Evolutionary conservation across 2,329 filamentous ascomycete genomes (phyloP).

Genomic region (Nemania sp.): DNA sequence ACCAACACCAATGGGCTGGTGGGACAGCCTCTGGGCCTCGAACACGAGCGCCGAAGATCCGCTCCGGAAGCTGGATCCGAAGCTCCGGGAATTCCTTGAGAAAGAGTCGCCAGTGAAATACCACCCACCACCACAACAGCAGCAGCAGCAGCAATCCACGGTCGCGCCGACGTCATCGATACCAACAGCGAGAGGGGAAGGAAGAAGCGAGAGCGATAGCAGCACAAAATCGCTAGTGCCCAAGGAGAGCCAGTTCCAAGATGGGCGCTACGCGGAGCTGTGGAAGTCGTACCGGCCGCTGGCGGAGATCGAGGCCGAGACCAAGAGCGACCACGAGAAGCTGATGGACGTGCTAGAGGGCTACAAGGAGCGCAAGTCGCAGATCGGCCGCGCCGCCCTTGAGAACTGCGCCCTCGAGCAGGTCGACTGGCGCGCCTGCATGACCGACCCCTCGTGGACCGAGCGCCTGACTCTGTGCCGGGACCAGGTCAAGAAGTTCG

Average conservation of each 20-base stretch:
- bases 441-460: slow-evolving; percentile 68
- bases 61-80: slow-evolving; percentile 76
- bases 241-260: slow-evolving; percentile 56
- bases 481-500: slow-evolving; percentile 74
- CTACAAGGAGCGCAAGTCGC: slow-evolving; percentile 79
- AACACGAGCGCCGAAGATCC: slow-evolving; percentile 60
- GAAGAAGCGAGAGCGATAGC: neutral
- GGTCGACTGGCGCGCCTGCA: slow-evolving; percentile 80
- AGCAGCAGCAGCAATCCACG: slow-evolving; percentile 1
- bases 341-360: slow-evolving; percentile 78
- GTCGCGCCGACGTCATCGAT: neutral
- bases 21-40: slow-evolving; percentile 57
- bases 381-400: slow-evolving; percentile 78
- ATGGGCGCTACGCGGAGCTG: slow-evolving; percentile 75
- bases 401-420: slow-evolving; percentile 94
- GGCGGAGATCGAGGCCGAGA: slow-evolving; percentile 66
- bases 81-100: slow-evolving; percentile 81
- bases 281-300: slow-evolving; percentile 90
- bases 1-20: slow-evolving; percentile 57
- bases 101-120: slow-evolving; percentile 79
- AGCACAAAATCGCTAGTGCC: slow-evolving; percentile 45
- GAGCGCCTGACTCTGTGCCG: slow-evolving; percentile 80
- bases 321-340: slow-evolving; percentile 77
- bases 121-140: slow-evolving; percentile 38
- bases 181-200: neutral